Percentiles rank a stretch among this genome's conserved stretches.
Conservation (phyloP, 768 basidiomycete species). For the Suillus tomentosus region DNA sequence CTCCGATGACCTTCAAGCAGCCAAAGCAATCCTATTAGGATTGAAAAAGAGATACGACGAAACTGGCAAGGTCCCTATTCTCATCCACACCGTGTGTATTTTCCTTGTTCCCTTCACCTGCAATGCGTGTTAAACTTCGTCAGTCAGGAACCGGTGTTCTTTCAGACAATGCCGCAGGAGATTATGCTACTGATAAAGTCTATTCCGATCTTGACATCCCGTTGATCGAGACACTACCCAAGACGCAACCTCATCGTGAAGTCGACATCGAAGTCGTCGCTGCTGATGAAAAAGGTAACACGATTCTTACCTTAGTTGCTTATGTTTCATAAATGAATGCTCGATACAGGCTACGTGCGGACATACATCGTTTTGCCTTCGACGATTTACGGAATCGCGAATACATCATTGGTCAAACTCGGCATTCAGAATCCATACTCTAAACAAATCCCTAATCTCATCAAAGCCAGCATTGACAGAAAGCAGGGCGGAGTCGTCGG, state of each 20-base stretch:
- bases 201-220: constrained; percentile 52
- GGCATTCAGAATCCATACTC: constrained; percentile 58
- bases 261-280: constrained; percentile 51
- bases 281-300: constrained; percentile 49
- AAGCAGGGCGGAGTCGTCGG: constrained; percentile 57
- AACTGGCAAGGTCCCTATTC: constrained; percentile 43
- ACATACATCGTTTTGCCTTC: constrained; percentile 53
- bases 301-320: background rate
- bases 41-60: constrained; percentile 44
- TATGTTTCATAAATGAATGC: constrained; percentile 24
- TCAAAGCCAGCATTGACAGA: constrained; percentile 47
- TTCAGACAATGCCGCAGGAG: constrained; percentile 40
- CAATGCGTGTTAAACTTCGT: constrained; percentile 14
- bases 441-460: constrained; percentile 50
- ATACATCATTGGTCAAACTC: constrained; percentile 46
- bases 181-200: constrained; percentile 38
- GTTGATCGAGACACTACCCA: constrained; percentile 47
- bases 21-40: constrained; percentile 48
- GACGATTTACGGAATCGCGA: constrained; percentile 62
- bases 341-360: constrained; percentile 48
- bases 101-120: background rate
- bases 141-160: constrained; percentile 48
- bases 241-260: constrained; percentile 47
- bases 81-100: constrained; percentile 64
- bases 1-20: constrained; percentile 45